These are phyloP conservation scores for Candida alai DNA, from an alignment of 805 yeast species.

Conservation along the genomic window DNA sequence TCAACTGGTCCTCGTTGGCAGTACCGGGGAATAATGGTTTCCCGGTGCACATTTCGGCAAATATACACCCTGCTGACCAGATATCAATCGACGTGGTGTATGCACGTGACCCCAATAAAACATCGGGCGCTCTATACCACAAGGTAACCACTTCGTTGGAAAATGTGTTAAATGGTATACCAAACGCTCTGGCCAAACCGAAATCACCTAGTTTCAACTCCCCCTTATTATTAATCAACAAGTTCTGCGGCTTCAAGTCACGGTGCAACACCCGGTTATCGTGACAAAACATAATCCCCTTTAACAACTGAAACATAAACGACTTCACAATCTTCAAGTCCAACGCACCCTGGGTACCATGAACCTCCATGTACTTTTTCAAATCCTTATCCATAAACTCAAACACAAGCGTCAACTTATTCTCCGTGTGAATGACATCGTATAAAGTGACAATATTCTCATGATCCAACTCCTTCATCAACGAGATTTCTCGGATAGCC, in stretches of 20 bases:
- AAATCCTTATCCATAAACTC: conserved; percentile 92
- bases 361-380: conserved; percentile 89
- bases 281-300: conserved; percentile 86
- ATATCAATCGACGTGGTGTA: conserved; percentile 96
- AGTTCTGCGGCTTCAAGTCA: conserved; percentile 91
- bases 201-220: conserved; percentile 93
- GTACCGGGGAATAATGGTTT: conserved; percentile 95
- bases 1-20: conserved; percentile 91
- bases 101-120: conserved; percentile 87
- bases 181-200: conserved; percentile 96
- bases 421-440: conserved; percentile 96
- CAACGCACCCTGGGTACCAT: conserved; percentile 72
- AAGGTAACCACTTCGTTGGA: conserved; percentile 96
- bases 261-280: conserved; percentile 81
- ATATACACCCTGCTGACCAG: conserved; percentile 98
- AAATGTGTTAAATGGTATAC: conserved; percentile 95
- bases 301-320: conserved; percentile 89
- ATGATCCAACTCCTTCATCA: conserved; percentile 91
- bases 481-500: conserved; percentile 92
- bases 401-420: conserved; percentile 88
- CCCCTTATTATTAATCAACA: conserved; percentile 84
- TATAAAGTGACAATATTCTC: conserved; percentile 88
- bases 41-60: conserved; percentile 98
- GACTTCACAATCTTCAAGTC: conserved; percentile 74
- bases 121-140: conserved; percentile 99